Evolutionary conservation across 2,329 filamentous ascomycete species (phyloP).

Genomic region (Sporothrix brunneoviolacea): DNA sequence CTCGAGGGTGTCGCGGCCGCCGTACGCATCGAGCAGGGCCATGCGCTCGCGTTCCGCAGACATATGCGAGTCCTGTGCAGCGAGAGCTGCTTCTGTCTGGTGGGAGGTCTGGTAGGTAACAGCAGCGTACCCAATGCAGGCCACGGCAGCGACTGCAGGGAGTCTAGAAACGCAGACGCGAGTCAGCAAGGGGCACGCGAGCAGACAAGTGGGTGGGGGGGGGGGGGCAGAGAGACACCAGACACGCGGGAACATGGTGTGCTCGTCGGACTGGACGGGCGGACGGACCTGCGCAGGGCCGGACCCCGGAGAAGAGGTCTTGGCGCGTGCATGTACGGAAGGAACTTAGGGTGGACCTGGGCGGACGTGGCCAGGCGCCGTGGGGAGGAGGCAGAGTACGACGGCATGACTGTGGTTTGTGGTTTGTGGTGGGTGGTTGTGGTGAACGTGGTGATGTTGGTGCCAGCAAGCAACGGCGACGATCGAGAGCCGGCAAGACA

Average conservation of each 20-base stretch:
- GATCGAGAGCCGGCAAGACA: no score
- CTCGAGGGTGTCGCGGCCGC: constrained; percentile 25
- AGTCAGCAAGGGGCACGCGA: background rate
- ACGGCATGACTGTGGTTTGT: constrained; percentile 13
- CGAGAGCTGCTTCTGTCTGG: constrained; percentile 11
- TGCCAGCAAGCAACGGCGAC: background rate
- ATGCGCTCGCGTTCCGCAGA: constrained; percentile 8
- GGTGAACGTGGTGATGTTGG: no score
- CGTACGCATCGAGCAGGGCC: constrained; percentile 26
- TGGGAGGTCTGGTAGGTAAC: constrained; percentile 1
- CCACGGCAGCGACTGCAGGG: constrained; percentile 8
- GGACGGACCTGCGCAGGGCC: constrained; percentile 9
- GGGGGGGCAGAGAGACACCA: no score
- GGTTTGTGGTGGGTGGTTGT: no score
- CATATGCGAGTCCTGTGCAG: background rate
- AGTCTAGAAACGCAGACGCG: background rate
- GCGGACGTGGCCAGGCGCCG: constrained; percentile 19
- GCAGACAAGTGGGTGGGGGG: background rate
- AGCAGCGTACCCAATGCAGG: constrained; percentile 13
- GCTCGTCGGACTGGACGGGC: no score
- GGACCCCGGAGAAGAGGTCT: constrained; percentile 6
- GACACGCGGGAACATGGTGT: no score
- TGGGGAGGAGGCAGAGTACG: background rate
- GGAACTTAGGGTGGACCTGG: constrained; percentile 27
- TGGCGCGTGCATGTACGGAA: constrained; percentile 25